Evolutionary conservation across 2,329 filamentous ascomycete species (phyloP), one percentile per base, ranked within the genome.

Genomic region (Rhinocladiella mackenziei): DNA sequence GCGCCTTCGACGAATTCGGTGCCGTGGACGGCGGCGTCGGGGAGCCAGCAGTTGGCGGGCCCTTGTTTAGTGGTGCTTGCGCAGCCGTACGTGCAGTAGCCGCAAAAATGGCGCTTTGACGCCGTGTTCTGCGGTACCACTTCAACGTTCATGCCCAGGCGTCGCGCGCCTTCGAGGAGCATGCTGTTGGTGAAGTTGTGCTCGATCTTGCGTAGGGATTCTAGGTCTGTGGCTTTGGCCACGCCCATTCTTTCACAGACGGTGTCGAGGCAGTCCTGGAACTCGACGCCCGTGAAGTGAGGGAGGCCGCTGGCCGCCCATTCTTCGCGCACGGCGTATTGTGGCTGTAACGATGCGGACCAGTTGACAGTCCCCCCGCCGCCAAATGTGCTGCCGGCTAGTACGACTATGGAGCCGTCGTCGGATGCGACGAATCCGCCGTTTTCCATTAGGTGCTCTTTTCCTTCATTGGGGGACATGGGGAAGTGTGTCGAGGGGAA

Each of bases 291-390:
- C 0, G 78, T 80, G 62, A 94, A 94, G 57, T 94, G 83, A 0
- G 77, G 74, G 17, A 96, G 69, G 0, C 81, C 81, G 11, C 67
- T 32, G 25, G 32, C 19, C 5, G 48, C 45, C 89, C 91, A 96
- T 65, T 95, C 87, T 54, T 79, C 72, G 3, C 89, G 78, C 1
- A 95, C 86, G 53, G 75, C 85, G 18, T 77, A 80, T 60, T 91
- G 86, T 0, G 86, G 84, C 55, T 82, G 77, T 11, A 82, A 60
- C 3, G 73, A 75, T 4, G 78, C 78, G 17, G 72, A 84, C 89
- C 89, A 96, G 65, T 96, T 96, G 56, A 95, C 67, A 0, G 86
- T 88, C 4, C 89, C 89, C 43, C 89, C 89, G 30, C 89, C 89
- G 20, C 89, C 89, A 79, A 84, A 94, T 22, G 78, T 78, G 43